Evolutionary conservation across 768 basidiomycete species (phyloP).

Genomic region (Tephrocybe sp.): DNA sequence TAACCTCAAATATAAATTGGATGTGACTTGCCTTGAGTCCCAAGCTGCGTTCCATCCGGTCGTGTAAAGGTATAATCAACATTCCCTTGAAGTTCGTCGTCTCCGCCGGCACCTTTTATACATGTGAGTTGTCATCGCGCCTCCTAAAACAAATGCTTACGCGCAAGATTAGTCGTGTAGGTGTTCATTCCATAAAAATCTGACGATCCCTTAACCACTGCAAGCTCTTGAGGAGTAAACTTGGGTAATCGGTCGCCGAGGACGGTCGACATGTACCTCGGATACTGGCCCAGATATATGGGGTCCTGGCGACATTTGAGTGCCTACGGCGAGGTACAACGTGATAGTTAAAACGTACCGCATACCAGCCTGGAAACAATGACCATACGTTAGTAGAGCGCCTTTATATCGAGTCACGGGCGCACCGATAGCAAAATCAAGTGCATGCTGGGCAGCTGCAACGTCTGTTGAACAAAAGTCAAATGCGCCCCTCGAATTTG

Average conservation of each 20-base stretch:
- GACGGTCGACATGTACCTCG: slow-evolving; percentile 28
- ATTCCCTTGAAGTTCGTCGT: slow-evolving; percentile 61
- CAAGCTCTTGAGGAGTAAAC: slow-evolving; percentile 53
- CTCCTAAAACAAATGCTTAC: slow-evolving; percentile 30
- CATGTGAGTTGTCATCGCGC: neutral
- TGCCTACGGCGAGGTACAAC: neutral
- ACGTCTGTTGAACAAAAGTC: slow-evolving; percentile 41
- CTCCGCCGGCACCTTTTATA: slow-evolving; percentile 48
- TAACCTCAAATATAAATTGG: neutral
- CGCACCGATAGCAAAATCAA: slow-evolving; percentile 70
- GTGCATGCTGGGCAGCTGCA: slow-evolving; percentile 65
- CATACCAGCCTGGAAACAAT: slow-evolving; percentile 50
- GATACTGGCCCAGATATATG: slow-evolving; percentile 71
- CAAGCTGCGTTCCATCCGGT: slow-evolving; percentile 63
- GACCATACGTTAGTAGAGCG: slow-evolving; percentile 11
- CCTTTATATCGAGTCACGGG: too few relatives aligned
- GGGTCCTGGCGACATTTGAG: slow-evolving; percentile 41
- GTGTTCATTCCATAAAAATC: slow-evolving; percentile 76
- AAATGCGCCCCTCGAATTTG: neutral
- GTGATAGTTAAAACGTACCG: slow-evolving; percentile 31
- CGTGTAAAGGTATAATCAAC: slow-evolving; percentile 62
- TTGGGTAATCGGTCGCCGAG: slow-evolving; percentile 54
- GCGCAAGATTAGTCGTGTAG: slow-evolving; percentile 62
- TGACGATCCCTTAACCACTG: slow-evolving; percentile 58
- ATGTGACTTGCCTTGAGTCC: slow-evolving; percentile 46